A percentile compares a stretch with the other conserved stretches of the same genome.
phyloP scores from a whole-genome alignment of 495 filamentous ascomycete genomes.

The Patellaria atrata region DNA sequence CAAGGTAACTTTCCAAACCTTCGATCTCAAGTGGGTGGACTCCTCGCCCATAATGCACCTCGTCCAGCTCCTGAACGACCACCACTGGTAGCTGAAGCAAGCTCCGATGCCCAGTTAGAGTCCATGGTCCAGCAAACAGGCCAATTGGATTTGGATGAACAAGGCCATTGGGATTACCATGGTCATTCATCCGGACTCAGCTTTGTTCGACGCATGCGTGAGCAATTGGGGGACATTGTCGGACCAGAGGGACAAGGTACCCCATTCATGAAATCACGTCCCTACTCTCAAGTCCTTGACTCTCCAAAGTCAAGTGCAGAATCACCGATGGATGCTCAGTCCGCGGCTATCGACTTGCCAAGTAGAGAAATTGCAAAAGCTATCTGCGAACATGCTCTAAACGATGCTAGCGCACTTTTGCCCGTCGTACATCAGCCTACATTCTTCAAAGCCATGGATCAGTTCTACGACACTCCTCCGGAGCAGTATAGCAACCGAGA shows the following conservation, averaged over 20 bases:
- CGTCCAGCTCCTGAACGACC: conserved; percentile 1
- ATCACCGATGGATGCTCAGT: conserved; percentile 40
- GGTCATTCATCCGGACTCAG: conserved; percentile 84
- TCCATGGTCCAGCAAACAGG: conserved; percentile 92
- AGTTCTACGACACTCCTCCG: conserved; percentile 57
- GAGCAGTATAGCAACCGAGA: conserved; percentile 62
- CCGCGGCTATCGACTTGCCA: conserved; percentile 38
- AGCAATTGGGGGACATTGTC: conserved; percentile 62
- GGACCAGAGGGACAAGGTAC: conserved; percentile 30
- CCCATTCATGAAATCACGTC: conserved; percentile 25
- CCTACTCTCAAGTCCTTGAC: conserved; percentile 44
- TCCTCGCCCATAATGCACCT: not conserved
- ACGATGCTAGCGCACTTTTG: conserved; percentile 71
- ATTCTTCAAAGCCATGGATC: conserved; percentile 65
- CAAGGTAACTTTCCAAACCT: conserved; percentile 14
- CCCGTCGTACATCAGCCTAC: conserved; percentile 79
- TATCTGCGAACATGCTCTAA: conserved; percentile 63
- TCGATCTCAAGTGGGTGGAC: conserved; percentile 1
- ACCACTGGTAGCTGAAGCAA: no score
- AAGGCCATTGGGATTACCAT: conserved; percentile 87
- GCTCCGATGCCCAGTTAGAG: conserved; percentile 60
- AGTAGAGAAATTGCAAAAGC: conserved; percentile 47
- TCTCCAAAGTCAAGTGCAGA: conserved; percentile 55
- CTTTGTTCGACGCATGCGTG: conserved; percentile 71
- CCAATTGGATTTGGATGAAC: conserved; percentile 79